Evolutionary conservation across 169 alveolate genomes (phyloP).

Genomic region (Theileria sp.): DNA sequence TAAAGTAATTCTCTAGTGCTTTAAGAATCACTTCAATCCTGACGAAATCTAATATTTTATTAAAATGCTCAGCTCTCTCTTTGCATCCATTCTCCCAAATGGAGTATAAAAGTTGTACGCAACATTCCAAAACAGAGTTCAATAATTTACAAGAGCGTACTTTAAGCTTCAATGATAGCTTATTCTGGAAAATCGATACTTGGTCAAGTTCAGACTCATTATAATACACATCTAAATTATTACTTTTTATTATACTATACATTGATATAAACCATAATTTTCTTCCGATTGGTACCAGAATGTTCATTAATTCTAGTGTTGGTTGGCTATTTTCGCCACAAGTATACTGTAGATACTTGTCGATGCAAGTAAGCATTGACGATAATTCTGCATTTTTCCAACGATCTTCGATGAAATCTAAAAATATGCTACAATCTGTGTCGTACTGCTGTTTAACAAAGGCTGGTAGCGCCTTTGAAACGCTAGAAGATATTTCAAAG

Average conservation of each 20-base stretch:
- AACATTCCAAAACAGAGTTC: slow-evolving; percentile 11
- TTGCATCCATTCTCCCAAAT: slow-evolving; percentile 46
- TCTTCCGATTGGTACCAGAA: slow-evolving; percentile 19
- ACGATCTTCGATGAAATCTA: slow-evolving; percentile 9
- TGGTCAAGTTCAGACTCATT: slow-evolving; percentile 29
- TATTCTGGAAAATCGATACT: slow-evolving; percentile 3
- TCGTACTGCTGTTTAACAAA: slow-evolving; percentile 25
- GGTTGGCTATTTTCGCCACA: slow-evolving; percentile 21
- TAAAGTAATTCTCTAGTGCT: slow-evolving; percentile 23
- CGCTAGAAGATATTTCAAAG: slow-evolving; percentile 39
- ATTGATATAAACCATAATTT: slow-evolving; percentile 47
- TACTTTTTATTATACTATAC: background rate
- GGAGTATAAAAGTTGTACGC: slow-evolving; percentile 14
- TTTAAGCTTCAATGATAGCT: slow-evolving; percentile 16
- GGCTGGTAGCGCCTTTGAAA: slow-evolving; percentile 53
- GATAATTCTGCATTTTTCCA: slow-evolving; percentile 32
- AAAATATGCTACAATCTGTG: slow-evolving; percentile 20
- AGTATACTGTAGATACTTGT: slow-evolving; percentile 30
- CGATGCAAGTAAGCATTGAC: slow-evolving; percentile 15
- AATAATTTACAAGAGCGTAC: slow-evolving; percentile 17
- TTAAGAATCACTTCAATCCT: slow-evolving; percentile 33
- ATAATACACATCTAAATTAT: background rate
- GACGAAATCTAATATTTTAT: slow-evolving; percentile 23
- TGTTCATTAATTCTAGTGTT: slow-evolving; percentile 17
- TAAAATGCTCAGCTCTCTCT: background rate